Base-by-base conservation (phyloP, 2,329 filamentous ascomycete genomes). In the Neophaeococcomyces aloes region DNA sequence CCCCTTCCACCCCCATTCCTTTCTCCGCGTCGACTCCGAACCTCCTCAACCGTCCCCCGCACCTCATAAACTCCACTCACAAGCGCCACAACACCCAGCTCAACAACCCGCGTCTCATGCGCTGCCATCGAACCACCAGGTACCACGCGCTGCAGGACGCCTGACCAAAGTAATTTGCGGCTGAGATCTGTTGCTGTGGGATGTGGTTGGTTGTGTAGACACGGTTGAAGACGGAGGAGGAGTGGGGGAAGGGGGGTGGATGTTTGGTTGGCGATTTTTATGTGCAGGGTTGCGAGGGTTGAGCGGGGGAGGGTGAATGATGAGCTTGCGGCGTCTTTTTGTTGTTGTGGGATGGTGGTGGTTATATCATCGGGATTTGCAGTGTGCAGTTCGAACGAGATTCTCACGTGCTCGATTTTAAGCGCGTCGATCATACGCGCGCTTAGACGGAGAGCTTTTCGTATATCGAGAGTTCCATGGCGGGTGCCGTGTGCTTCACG, bases 21-120 rank as follows among this genome's bases (percentile, higher is more conserved):
- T 25, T 30, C 33, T 2, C 11, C 48, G 13, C 41, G 31, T 10
- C 45, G 38, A 18, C 53, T 42, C 25, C 56, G 60, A 37, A 83
- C 77, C 67, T 95, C 88, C 63, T 95, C 88, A 0, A 94, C 78
- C 10, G 76, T 81, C 4, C 81, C 86, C 18, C 76, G 77, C 17
- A 94, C 71, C 61, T 94, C 87, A 59, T 89, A 94, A 51, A 85
- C 78, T 13, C 88, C 88, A 34, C 79, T 74, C 52, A 83, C 87
- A 27, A 94, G 73, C 25, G 81, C 75, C 32, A 84, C 84, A 33
- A 88, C 71, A 3, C 83, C 83, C 3, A 93, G 63, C 1, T 72
- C 69, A 17, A 84, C 69, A 48, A 80, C 74, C 0, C 71, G 69
- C n/a, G 64, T 74, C 34, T 73, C 68, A 3, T 76, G 74, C 0